Base-by-base conservation (phyloP, 2,329 filamentous ascomycete genomes). In the Falciphora oryzae region DNA sequence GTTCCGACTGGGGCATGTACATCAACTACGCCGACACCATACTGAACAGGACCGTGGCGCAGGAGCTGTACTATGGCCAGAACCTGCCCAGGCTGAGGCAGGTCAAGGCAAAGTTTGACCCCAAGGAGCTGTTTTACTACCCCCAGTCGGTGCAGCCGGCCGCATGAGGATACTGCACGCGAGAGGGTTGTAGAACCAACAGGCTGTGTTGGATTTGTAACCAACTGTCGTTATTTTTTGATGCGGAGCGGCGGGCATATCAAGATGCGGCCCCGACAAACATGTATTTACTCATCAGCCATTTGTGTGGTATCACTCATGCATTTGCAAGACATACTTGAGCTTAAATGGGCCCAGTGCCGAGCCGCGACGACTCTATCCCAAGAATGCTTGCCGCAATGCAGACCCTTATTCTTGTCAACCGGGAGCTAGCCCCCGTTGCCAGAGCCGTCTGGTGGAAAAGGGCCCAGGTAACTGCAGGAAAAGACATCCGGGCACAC, bases 11-110 rank as follows among this genome's bases (percentile, higher is more conserved):
- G 72, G 80, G 79, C 27, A 80, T 80, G 66, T 85, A 84, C 67
- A 74, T 81, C 68, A 85, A 85, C 74, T 85, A 85, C 63, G 77
- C 81, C 4, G 83, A 85, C 68, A 77, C 81, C 0, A 76, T 73
- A 57, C 74, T 83, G 65, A 75, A 76, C 70, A 74, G 77, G 25
- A 75, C 75, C 1, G 75, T 75, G 22, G 82, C 83, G 3, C 78
- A 82, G 67, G 70, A 78, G 66, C 70, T 81, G 67, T 84, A 85
- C 72, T 85, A 80, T 67, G 75, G 79, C 6, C 70, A 70, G 59
- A 80, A 73, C 63, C 69, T 80, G 44, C 69, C 72, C 1, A 72
- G 68, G 57, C 69, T 81, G 64, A 71, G 73, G 69, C 62, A 70
- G 63, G 71, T 80, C 61, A 81, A 81, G 73, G 71, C 72, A 0